Base-by-base conservation (phyloP, 352 stramenopile species). In the Pythium brachiatum region DNA sequence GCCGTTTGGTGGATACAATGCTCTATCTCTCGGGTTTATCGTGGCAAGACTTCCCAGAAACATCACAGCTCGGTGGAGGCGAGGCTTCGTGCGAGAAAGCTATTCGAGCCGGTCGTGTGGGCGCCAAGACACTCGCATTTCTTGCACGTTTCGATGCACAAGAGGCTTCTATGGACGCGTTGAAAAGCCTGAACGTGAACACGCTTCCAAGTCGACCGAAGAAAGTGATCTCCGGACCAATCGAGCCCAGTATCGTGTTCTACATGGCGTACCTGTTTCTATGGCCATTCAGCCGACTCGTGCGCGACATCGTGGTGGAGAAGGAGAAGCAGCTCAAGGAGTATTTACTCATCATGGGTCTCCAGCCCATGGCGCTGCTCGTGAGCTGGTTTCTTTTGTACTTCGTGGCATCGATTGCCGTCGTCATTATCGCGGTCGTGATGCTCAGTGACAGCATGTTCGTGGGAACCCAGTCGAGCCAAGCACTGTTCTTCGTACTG, bases 241-340 rank as follows among this genome's bases (percentile, higher is more conserved):
- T 90, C 0, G 81, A 90, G n/a, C 60, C 55, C 34, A 83, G 78
- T 52, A 92, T 94, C 52, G 73, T 93, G 3, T 75, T 92, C 26
- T 92, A 76, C 52, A 74, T 90, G 60, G 71, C 69, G 21, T 93
- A 93, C 29, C 38, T 92, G 12, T 95, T 94, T 52, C 51, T 98
- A 51, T 97, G 90, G 75, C 90, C 92, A 7, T 95, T 89, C 43
- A 83, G 78, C 18, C 81, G 85, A 6, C 70, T 97, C 38, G 76
- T 97, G 48, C 89, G 89, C 31, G 79, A 91, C 32, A 72, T 97
- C 20, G 89, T 98, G 34, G 62, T 81, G 32, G 92, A 98, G 44
- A 97, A 97, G 64, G 92, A 98, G 71, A 89, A 81, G 46, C 79
- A 92, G 57, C 68, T 96, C 31, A 92, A 94, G 61, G 87, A 97